phyloP scores from a whole-genome alignment of 176 grass and related monocot genomes.

The Puccinellia tenuiflora region DNA sequence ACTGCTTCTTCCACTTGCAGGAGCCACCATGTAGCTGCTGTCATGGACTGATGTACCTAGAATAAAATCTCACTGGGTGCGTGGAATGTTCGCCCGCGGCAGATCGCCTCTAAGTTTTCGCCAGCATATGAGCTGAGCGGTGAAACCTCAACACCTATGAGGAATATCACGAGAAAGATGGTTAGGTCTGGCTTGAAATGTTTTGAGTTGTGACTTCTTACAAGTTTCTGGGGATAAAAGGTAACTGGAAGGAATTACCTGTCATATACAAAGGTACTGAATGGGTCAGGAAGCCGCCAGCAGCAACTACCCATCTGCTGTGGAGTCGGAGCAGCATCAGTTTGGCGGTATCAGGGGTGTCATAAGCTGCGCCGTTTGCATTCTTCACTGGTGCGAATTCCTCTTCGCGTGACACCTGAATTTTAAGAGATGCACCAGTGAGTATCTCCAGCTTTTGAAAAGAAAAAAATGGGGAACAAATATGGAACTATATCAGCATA shows the following conservation, averaged over 20 bases:
- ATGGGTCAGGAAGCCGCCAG: constrained; percentile 91
- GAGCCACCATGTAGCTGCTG: neutral
- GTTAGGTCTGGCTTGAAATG: neutral
- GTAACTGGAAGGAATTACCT: constrained; percentile 35
- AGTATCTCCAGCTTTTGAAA: constrained; percentile 1
- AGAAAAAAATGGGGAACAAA: neutral
- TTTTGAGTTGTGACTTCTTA: neutral
- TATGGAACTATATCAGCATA: neutral
- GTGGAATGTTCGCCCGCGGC: constrained; percentile 79
- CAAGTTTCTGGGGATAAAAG: neutral
- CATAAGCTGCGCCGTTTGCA: constrained; percentile 73
- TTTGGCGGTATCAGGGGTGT: constrained; percentile 77
- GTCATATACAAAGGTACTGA: constrained; percentile 96
- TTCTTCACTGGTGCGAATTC: constrained; percentile 99
- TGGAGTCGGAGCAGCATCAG: constrained; percentile 96
- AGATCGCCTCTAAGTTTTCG: constrained; percentile 88
- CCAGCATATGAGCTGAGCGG: constrained; percentile 63
- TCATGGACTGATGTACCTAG: constrained; percentile 24
- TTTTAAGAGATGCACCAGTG: neutral
- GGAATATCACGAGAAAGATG: neutral
- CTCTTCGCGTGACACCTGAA: constrained; percentile 77
- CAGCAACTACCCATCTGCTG: constrained; percentile 97
- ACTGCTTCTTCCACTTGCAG: neutral
- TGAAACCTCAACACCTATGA: constrained; percentile 79
- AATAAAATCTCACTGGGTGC: constrained; percentile 77